These are phyloP conservation scores for Colletotrichum gloeosporioides DNA, from an alignment of 2,329 filamentous ascomycete species.

Conservation along the genomic window DNA sequence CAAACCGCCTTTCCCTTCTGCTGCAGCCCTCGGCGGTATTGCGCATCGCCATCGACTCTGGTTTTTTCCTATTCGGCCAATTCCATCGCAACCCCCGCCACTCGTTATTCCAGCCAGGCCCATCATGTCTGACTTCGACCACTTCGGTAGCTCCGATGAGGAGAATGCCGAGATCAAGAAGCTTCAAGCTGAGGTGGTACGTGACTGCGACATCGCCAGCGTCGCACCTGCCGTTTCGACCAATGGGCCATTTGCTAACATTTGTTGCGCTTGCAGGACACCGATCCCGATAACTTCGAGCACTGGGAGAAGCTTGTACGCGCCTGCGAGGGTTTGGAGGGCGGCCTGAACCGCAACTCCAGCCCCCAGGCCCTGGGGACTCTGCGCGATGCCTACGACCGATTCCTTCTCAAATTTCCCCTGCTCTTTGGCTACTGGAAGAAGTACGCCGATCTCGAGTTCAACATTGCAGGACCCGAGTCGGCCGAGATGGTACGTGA, in stretches of 20 bases:
- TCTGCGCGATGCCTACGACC: constrained; percentile 87
- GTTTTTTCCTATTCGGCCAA: background rate
- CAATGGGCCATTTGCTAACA: background rate
- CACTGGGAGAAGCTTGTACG: constrained; percentile 92
- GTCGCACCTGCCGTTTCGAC: background rate
- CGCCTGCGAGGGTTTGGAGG: constrained; percentile 83
- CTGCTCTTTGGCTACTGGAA: constrained; percentile 99
- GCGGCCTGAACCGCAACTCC: constrained; percentile 94
- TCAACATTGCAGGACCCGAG: constrained; percentile 95
- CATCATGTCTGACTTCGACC: constrained; percentile 72
- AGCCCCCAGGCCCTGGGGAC: constrained; percentile 91
- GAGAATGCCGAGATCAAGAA: constrained; percentile 84
- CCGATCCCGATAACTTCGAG: constrained; percentile 89
- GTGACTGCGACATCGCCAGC: constrained; percentile 36
- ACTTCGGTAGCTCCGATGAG: constrained; percentile 77
- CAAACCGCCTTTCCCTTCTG: background rate
- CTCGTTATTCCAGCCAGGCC: background rate
- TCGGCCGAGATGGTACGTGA: constrained; percentile 90
- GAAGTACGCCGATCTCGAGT: constrained; percentile 97
- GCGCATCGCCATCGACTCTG: background rate
- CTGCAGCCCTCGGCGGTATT: background rate
- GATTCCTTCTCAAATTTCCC: constrained; percentile 92
- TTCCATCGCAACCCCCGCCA: background rate
- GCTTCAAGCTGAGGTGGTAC: constrained; percentile 78
- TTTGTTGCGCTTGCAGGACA: constrained; percentile 47